Evolutionary conservation across 495 filamentous ascomycete genomes (phyloP).

Genomic region (Tuber borchii): DNA sequence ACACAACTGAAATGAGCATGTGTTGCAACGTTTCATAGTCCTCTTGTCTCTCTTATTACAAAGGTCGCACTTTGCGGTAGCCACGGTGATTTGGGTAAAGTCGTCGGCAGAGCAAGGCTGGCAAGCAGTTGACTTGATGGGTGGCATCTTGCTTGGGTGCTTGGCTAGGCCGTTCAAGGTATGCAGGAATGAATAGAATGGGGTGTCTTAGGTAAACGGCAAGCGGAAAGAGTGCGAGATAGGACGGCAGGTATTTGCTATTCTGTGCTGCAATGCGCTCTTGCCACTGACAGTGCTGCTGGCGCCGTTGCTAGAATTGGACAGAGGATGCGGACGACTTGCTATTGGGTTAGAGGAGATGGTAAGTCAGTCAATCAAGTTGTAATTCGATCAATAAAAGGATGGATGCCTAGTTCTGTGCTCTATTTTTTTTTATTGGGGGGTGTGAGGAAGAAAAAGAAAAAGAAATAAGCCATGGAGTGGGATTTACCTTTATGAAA

Average conservation of each 20-base stretch:
- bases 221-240: neutral
- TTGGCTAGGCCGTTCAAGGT: neutral
- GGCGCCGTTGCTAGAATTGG: neutral
- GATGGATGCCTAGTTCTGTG: neutral
- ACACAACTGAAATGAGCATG: conserved; percentile 49
- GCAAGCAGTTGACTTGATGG: conserved; percentile 1
- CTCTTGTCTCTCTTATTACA: conserved; percentile 47
- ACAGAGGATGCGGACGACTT: neutral
- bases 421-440: neutral
- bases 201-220: neutral
- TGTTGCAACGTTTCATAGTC: conserved; percentile 47
- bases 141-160: conserved; percentile 18
- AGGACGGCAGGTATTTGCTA: neutral
- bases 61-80: conserved; percentile 51
- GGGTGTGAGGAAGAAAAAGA: neutral
- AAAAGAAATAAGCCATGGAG: neutral
- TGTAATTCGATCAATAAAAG: neutral
- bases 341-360: neutral
- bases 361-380: neutral
- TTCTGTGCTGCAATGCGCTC: neutral
- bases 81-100: conserved; percentile 42
- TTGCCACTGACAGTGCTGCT: neutral
- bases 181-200: neutral
- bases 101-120: conserved; percentile 29
- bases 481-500: neutral